Evolutionary conservation across 2,329 filamentous ascomycete species (phyloP), one percentile per base, ranked within the genome.

Genomic region (Penicillium sp.): DNA sequence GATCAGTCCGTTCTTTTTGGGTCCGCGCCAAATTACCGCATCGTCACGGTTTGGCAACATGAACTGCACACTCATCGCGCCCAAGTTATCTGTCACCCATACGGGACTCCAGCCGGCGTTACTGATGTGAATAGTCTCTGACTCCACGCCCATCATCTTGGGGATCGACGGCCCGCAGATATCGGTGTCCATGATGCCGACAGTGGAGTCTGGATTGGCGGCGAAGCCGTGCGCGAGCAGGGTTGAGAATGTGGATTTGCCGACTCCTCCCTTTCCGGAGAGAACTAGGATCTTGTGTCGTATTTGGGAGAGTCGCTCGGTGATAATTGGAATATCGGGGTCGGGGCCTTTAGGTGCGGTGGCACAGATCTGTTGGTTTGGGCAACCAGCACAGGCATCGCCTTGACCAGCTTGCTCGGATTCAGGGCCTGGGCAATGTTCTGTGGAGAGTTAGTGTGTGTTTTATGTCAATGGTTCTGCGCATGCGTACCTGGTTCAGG

Each of bases 1-100:
- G 71, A 99, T 97, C 55, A 99, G 77, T 0, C 94, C 94, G 68
- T 97, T 99, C 83, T 99, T 99, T 83, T 99, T 99, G 3, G 94
- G 89, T 0, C 94, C 94, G 48, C 94, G 84, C 94, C 94, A 99
- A 63, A 99, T 99, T 38, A 99, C 88, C 4, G 94, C 94, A 69
- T 96, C 92, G 73, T 99, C 93, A 44, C 90, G 83, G 67, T 90
- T 91, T 0, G 94, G 94, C 43, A 99, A 80, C 91, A 99, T 96
- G 72, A 99, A 99, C 74, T 99, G 94, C 61, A 99, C 91, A 68
- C 89, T 94, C 93, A 99, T 97, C 48, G 96, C 91, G 1, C 88
- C 90, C 4, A 99, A 80, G 67, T 97, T 99, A 66, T 97, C 94
- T 66, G 87, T 84, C 16, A 96, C 92, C 90, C 92, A 97, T 14